phyloP scores from a whole-genome alignment of 192 early-diverging fungal genomes.

The Dissophora globulifera region DNA sequence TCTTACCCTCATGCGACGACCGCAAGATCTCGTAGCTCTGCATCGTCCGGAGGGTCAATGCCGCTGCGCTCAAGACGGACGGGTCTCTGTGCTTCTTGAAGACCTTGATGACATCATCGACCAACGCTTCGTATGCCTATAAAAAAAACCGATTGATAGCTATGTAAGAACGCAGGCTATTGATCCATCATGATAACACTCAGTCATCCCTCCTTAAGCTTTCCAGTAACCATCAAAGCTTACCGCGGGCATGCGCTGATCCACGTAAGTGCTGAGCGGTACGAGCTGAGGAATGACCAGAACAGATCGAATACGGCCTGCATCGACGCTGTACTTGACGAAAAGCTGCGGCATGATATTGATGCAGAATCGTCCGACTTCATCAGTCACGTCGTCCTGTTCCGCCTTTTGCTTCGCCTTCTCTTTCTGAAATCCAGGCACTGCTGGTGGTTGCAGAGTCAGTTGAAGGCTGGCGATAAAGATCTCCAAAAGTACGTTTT shows the following conservation, averaged over 20 bases:
- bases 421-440: slow-evolving; percentile 51
- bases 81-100: slow-evolving; percentile 55
- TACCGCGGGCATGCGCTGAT: slow-evolving; percentile 58
- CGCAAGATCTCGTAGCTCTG: slow-evolving; percentile 46
- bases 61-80: slow-evolving; percentile 54
- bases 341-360: slow-evolving; percentile 55
- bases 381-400: slow-evolving; percentile 49
- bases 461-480: slow-evolving; percentile 56
- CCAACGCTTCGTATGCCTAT: slow-evolving; percentile 59
- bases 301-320: slow-evolving; percentile 50
- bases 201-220: too few relatives aligned
- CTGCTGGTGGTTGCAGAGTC: slow-evolving; percentile 26
- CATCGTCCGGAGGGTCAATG: slow-evolving; percentile 53
- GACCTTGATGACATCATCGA: slow-evolving; percentile 58
- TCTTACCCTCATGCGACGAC: slow-evolving; percentile 45
- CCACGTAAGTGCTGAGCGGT: slow-evolving; percentile 58
- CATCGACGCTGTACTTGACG: slow-evolving; percentile 58
- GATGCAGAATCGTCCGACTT: slow-evolving; percentile 57
- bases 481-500: slow-evolving; percentile 63
- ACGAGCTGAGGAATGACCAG: slow-evolving; percentile 58
- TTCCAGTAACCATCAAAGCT: too few relatives aligned
- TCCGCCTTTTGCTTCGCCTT: slow-evolving; percentile 47
- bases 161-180: not conserved
- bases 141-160: not conserved
- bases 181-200: not conserved